phyloP scores from a whole-genome alignment of 176 grass and related monocot genomes.

The Oryza longistaminata region DNA sequence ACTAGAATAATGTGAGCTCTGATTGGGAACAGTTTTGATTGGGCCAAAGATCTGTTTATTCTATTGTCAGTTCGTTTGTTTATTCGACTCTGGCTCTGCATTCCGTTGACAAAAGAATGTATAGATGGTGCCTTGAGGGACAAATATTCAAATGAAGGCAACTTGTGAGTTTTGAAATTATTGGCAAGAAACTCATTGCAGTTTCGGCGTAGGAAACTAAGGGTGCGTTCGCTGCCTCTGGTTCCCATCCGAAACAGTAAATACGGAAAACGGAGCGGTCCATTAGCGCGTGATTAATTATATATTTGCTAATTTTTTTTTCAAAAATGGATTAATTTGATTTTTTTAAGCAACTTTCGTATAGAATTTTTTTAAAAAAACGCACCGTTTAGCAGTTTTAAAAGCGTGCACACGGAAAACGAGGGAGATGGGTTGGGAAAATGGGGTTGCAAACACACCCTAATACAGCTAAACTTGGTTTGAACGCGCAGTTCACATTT shows the following conservation, averaged over 20 bases:
- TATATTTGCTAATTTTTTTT: too few relatives aligned
- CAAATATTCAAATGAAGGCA: constrained; percentile 49
- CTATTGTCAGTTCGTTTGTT: constrained; percentile 29
- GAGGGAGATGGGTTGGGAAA: too few relatives aligned
- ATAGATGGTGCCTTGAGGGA: constrained; percentile 31
- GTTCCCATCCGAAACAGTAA: too few relatives aligned
- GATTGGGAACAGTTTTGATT: constrained; percentile 30
- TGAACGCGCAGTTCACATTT: constrained; percentile 15
- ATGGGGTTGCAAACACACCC: too few relatives aligned
- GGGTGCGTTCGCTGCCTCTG: too few relatives aligned
- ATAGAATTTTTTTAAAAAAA: too few relatives aligned
- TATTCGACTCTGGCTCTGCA: constrained; percentile 1
- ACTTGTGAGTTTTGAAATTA: constrained; percentile 34
- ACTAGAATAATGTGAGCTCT: constrained; percentile 31
- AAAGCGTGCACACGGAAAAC: too few relatives aligned
- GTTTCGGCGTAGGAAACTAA: background rate
- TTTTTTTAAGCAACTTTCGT: too few relatives aligned
- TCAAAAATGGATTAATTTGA: too few relatives aligned
- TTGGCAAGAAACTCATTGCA: background rate
- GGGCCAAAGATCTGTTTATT: constrained; percentile 29
- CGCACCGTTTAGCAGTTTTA: too few relatives aligned
- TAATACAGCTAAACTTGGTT: constrained; percentile 37
- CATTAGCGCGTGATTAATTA: too few relatives aligned
- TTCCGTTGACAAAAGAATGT: constrained; percentile 47
- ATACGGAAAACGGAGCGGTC: too few relatives aligned